Percentiles rank a stretch among this genome's conserved stretches.
These are phyloP conservation scores for Diaporthe helianthi DNA, from an alignment of 2,329 filamentous ascomycete species.

Conservation along the genomic window DNA sequence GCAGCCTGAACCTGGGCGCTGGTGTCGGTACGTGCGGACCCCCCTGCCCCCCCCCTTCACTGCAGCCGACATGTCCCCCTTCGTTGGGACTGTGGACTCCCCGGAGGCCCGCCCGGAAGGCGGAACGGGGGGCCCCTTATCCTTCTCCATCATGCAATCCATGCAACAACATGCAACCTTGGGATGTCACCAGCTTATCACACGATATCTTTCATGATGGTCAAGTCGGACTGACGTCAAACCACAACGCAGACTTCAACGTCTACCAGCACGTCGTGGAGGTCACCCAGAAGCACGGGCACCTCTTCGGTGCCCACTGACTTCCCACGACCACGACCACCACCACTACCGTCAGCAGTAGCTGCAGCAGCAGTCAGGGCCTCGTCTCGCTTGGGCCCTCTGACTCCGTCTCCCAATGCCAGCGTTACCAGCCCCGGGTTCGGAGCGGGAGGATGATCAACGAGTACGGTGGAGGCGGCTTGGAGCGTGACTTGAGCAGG, in stretches of 20 bases:
- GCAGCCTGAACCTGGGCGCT: slow-evolving; percentile 72
- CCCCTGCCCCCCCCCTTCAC: too few relatives aligned
- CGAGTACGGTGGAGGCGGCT: background rate
- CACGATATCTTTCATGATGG: background rate
- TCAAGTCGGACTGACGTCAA: slow-evolving; percentile 21
- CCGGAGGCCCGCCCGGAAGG: background rate
- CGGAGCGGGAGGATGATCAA: background rate
- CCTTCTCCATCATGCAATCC: slow-evolving; percentile 2
- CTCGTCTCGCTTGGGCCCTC: slow-evolving; percentile 28
- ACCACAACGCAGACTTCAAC: slow-evolving; percentile 68
- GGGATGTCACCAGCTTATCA: background rate
- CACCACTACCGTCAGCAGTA: background rate
- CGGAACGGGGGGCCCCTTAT: too few relatives aligned
- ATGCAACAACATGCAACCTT: background rate
- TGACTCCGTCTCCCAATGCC: slow-evolving; percentile 26
- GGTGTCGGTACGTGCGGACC: slow-evolving; percentile 70
- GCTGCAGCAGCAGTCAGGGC: slow-evolving; percentile 13
- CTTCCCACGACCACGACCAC: background rate
- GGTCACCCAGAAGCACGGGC: slow-evolving; percentile 79
- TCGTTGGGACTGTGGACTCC: too few relatives aligned
- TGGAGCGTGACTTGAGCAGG: slow-evolving; percentile 24
- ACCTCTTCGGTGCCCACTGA: slow-evolving; percentile 72
- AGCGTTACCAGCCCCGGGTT: background rate
- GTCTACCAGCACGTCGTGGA: slow-evolving; percentile 83
- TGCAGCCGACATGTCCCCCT: background rate